Base-by-base conservation (phyloP, 192 early-diverging fungal genomes). In the Mortierella antarctica region DNA sequence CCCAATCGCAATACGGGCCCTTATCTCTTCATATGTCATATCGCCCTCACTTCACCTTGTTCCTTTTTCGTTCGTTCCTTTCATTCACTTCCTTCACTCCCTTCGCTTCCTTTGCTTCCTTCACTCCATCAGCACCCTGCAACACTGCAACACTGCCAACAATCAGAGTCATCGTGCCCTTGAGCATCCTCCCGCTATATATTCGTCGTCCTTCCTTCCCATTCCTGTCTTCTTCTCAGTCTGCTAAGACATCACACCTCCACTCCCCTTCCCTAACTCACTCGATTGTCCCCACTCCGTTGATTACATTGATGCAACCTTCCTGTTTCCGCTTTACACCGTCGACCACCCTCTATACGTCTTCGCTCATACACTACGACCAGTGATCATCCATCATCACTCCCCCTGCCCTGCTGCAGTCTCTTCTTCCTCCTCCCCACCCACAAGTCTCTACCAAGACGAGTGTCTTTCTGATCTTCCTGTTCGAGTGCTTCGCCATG, bases 331-430 rank as follows among this genome's bases (percentile, higher is more conserved):
- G 64, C 21, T 65, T 47, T 71, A 52, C 57, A 21, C 51, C 42
- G 31, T 3, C 31, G 31, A 31, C 31, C 56, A 44, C 48, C 59
- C 58, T 47, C 18, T 64, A 80, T 54, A 39, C 70, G 11, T 80
- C 77, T 48, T 72, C 70, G 12, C 65, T 80, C 47, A 62, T 72
- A 63, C 77, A 80, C 70, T 68, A 72, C 63, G 67, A 71, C 56
- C 77, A 80, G 77, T 80, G 77, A 80, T 41, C 57, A 2, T 42
- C 14, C 17, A 14, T 18, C 51, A 31, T 45, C 41, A 8, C 51
- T 71, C 12, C 42, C 42, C 18, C 49, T 41, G 23, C 23, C 56
- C 47, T 45, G 18, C 45, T 62, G 52, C 17, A 52, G n/a, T 12
- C 18, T 39, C 8, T 31, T 51, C 47, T 21, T 39, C 17, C 39